A percentile compares a stretch with the other conserved stretches of the same genome.
These are phyloP conservation scores for Fusarium piperis DNA, from an alignment of 2,329 filamentous ascomycete genomes.

Conservation along the genomic window DNA sequence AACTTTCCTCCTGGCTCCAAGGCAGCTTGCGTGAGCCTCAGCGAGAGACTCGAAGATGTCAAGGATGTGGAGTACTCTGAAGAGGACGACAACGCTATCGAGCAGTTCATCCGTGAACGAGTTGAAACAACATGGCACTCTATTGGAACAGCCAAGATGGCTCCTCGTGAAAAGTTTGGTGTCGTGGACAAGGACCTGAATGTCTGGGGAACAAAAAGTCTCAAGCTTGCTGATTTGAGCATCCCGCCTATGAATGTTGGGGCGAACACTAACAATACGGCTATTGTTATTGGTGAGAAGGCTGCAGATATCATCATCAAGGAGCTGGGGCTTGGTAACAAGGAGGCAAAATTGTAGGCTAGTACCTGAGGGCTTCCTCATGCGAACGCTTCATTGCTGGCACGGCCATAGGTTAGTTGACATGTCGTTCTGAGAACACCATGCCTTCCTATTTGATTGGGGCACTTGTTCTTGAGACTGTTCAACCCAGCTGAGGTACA, in stretches of 20 bases:
- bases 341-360: not conserved
- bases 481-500: not conserved
- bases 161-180: slow-evolving; percentile 50
- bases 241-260: slow-evolving; percentile 53
- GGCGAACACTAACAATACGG: slow-evolving; percentile 60
- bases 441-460: not conserved
- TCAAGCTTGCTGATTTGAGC: slow-evolving; percentile 55
- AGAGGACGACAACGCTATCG: slow-evolving; percentile 61
- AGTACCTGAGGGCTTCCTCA: not conserved
- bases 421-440: not conserved
- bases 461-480: not conserved
- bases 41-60: slow-evolving; percentile 48
- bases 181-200: slow-evolving; percentile 50
- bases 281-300: slow-evolving; percentile 60
- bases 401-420: not conserved
- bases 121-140: slow-evolving; percentile 58
- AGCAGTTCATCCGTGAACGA: slow-evolving; percentile 54
- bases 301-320: slow-evolving; percentile 53
- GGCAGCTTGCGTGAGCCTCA: slow-evolving; percentile 57
- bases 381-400: not conserved
- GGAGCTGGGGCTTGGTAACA: slow-evolving; percentile 43
- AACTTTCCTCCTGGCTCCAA: slow-evolving; percentile 53
- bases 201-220: slow-evolving; percentile 54
- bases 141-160: slow-evolving; percentile 59
- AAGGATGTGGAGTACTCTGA: slow-evolving; percentile 57